A percentile compares a stretch with the other conserved stretches of the same genome.
phyloP scores from a whole-genome alignment of 352 stramenopile genomes.

The Pythium rhizo-oryzae region DNA sequence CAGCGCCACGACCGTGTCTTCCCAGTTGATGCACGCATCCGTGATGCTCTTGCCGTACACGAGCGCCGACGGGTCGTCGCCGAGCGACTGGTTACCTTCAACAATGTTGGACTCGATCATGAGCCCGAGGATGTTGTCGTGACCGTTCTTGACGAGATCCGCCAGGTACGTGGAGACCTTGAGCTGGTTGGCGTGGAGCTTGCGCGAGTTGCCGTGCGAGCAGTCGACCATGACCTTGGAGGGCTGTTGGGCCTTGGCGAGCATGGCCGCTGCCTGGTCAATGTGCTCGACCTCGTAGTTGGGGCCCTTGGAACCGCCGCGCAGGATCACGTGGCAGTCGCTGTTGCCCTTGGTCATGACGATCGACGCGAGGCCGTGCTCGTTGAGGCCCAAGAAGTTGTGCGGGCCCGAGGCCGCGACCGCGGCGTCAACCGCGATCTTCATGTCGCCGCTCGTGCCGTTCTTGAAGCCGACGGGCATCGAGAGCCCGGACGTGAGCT shows the following conservation, averaged over 20 bases:
- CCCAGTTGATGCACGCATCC: constrained; percentile 86
- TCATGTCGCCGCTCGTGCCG: constrained; percentile 75
- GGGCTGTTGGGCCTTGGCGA: constrained; percentile 68
- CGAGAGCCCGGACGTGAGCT: constrained; percentile 78
- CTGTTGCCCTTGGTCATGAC: constrained; percentile 86
- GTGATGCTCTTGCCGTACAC: constrained; percentile 89
- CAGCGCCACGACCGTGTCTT: constrained; percentile 70
- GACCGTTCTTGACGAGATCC: constrained; percentile 59
- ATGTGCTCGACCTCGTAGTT: constrained; percentile 85
- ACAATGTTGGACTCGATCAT: constrained; percentile 91
- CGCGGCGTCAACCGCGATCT: constrained; percentile 80
- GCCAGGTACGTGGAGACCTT: constrained; percentile 77
- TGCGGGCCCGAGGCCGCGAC: constrained; percentile 72
- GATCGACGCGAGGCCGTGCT: constrained; percentile 82
- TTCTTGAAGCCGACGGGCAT: constrained; percentile 90
- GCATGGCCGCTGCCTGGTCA: constrained; percentile 54
- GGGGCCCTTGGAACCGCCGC: constrained; percentile 70
- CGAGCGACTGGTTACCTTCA: constrained; percentile 83
- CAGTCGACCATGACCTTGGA: constrained; percentile 89
- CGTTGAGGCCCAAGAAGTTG: constrained; percentile 83
- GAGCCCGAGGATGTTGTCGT: constrained; percentile 74
- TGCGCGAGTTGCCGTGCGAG: constrained; percentile 88
- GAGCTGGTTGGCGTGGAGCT: constrained; percentile 82
- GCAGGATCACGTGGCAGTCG: constrained; percentile 86
- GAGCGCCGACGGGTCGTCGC: constrained; percentile 66